phyloP scores from a whole-genome alignment of 2,329 filamentous ascomycete genomes.

The Aspergillus niger region DNA sequence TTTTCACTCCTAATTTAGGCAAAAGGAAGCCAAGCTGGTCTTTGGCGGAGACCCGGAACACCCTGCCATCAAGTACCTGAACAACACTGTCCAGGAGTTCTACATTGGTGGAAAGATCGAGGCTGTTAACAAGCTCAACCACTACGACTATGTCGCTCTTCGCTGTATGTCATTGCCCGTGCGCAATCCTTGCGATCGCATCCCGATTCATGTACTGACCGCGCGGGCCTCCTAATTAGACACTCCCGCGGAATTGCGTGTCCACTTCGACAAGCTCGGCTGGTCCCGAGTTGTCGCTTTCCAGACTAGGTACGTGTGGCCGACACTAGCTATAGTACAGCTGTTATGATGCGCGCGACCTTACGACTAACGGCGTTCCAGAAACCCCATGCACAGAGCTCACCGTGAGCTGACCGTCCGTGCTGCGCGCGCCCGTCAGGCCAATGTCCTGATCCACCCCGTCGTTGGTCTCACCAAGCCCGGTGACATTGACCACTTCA shows the following conservation, averaged over 20 bases:
- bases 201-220: slow-evolving; percentile 12
- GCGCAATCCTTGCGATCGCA: background rate
- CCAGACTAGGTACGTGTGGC: slow-evolving; percentile 67
- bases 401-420: slow-evolving; percentile 97
- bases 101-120: slow-evolving; percentile 97
- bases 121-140: slow-evolving; percentile 90
- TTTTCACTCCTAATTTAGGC: slow-evolving; percentile 51
- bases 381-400: slow-evolving; percentile 99
- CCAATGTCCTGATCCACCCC: slow-evolving; percentile 98
- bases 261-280: slow-evolving; percentile 99
- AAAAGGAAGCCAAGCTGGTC: slow-evolving; percentile 87
- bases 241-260: slow-evolving; percentile 88
- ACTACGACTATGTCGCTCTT: slow-evolving; percentile 98
- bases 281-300: slow-evolving; percentile 98
- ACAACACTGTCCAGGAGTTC: slow-evolving; percentile 76
- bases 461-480: slow-evolving; percentile 98
- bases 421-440: slow-evolving; percentile 90
- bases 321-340: background rate
- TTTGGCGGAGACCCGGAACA: slow-evolving; percentile 91
- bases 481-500: slow-evolving; percentile 99
- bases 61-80: slow-evolving; percentile 89
- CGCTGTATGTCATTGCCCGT: slow-evolving; percentile 65
- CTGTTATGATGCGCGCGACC: background rate
- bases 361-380: slow-evolving; percentile 18
- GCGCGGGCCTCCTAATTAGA: slow-evolving; percentile 52